Percentiles rank a stretch among this genome's conserved stretches.
phyloP scores from a whole-genome alignment of 441 rosid genomes.

The Populus hybrid region DNA sequence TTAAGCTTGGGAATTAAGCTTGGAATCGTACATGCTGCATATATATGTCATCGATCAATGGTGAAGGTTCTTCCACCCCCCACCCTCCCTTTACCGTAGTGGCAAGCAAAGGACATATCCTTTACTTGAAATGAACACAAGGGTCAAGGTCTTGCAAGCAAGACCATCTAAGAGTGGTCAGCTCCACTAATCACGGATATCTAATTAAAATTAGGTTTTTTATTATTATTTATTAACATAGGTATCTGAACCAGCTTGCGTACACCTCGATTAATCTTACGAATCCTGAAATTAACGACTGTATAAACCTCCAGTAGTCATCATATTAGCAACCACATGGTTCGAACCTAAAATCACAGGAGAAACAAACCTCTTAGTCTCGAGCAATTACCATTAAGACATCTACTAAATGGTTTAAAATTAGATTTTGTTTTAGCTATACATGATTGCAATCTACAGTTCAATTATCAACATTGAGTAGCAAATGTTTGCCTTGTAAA shows the following conservation, averaged over 20 bases:
- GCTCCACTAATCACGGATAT: neutral
- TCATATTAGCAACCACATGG: no score
- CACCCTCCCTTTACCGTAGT: slow-evolving; percentile 31
- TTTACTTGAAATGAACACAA: slow-evolving; percentile 24
- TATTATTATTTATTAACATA: no score
- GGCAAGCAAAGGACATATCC: slow-evolving; percentile 45
- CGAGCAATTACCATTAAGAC: no score
- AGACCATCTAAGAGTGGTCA: neutral
- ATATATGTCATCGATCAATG: slow-evolving; percentile 11
- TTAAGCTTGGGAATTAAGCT: slow-evolving; percentile 35
- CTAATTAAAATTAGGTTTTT: neutral
- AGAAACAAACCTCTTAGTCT: no score
- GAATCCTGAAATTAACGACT: no score
- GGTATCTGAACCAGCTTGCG: no score
- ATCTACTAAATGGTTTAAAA: no score
- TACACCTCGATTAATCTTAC: no score
- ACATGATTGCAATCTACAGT: neutral
- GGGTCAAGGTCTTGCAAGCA: slow-evolving; percentile 4
- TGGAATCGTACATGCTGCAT: slow-evolving; percentile 23
- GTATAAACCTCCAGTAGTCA: no score
- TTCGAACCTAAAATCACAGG: no score
- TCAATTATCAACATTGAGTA: neutral
- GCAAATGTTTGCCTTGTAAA: no score
- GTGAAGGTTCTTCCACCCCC: slow-evolving; percentile 23
- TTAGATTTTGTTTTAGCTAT: neutral